Evolutionary conservation across 2,329 filamentous ascomycete species (phyloP).

Genomic region (Daldinia eschscholtzii): DNA sequence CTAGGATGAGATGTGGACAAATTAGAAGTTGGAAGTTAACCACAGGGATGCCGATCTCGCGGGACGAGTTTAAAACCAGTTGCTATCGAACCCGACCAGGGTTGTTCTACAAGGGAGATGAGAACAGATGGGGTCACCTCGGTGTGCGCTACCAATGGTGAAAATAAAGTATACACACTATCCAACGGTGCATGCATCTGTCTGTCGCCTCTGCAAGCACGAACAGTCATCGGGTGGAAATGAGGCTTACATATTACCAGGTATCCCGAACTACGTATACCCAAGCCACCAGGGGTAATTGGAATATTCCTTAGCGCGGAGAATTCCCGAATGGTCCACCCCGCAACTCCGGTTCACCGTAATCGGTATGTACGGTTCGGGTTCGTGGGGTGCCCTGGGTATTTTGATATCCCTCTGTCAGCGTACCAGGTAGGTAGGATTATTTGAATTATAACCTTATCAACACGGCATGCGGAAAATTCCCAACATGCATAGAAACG

Average conservation of each 20-base stretch:
- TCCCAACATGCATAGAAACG: slow-evolving; percentile 1
- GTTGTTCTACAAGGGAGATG: slow-evolving; percentile 21
- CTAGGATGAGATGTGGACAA: slow-evolving; percentile 19
- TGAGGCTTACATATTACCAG: neutral
- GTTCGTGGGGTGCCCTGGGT: slow-evolving; percentile 3
- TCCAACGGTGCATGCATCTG: slow-evolving; percentile 12
- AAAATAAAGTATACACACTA: slow-evolving; percentile 22
- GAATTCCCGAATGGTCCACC: slow-evolving; percentile 20
- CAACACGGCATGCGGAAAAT: slow-evolving; percentile 5
- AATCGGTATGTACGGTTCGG: slow-evolving; percentile 5
- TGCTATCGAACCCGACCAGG: slow-evolving; percentile 12
- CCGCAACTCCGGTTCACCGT: slow-evolving; percentile 8
- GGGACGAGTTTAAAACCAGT: slow-evolving; percentile 14
- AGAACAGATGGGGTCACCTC: slow-evolving; percentile 18
- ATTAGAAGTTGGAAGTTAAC: slow-evolving; percentile 13
- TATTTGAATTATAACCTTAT: neutral
- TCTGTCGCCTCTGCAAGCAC: slow-evolving; percentile 2
- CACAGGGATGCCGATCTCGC: slow-evolving; percentile 19
- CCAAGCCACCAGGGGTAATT: slow-evolving; percentile 8
- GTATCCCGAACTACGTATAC: neutral
- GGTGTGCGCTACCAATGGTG: slow-evolving; percentile 27
- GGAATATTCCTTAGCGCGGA: slow-evolving; percentile 18
- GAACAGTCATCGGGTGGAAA: neutral
- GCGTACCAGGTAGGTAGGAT: neutral
- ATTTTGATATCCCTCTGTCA: neutral